Evolutionary conservation across 164 flowering plant genomes (phyloP).

Genomic region (Vitis labrusca): DNA sequence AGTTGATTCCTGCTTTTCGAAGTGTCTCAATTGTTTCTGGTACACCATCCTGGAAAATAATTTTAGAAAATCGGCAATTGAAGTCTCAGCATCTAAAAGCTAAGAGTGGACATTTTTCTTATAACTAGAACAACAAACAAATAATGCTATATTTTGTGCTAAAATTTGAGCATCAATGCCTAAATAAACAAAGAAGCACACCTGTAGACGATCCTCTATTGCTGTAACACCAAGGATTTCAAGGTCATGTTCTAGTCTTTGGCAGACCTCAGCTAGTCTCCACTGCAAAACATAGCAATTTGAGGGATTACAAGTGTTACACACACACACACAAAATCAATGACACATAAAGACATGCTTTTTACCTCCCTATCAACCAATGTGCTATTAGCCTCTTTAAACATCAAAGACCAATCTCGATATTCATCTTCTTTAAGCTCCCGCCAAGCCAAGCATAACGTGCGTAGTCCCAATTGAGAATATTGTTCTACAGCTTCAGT

Average conservation of each 20-base stretch:
- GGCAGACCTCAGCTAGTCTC: constrained; percentile 95
- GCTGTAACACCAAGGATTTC: constrained; percentile 96
- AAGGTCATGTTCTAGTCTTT: constrained; percentile 81
- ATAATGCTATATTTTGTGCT: not conserved
- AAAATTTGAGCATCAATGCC: not conserved
- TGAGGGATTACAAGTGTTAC: not conserved
- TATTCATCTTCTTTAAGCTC: constrained; percentile 86
- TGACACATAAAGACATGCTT: constrained; percentile 4
- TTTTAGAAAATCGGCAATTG: not conserved
- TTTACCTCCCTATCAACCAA: constrained; percentile 97
- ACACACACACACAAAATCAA: not conserved
- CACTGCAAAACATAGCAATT: constrained; percentile 52
- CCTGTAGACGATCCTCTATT: constrained; percentile 97
- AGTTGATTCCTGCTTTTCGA: constrained; percentile 93
- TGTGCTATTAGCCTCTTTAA: constrained; percentile 88
- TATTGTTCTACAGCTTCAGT: constrained; percentile 93
- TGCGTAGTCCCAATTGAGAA: constrained; percentile 87
- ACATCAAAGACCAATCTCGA: constrained; percentile 82
- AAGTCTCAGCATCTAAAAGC: constrained; percentile 1
- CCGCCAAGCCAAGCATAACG: constrained; percentile 96
- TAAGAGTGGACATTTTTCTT: not conserved
- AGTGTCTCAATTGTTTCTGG: constrained; percentile 96
- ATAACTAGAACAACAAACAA: not conserved
- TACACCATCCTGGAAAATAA: constrained; percentile 77
- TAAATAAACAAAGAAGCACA: constrained; percentile 16